phyloP scores from a whole-genome alignment of 805 yeast species.

The Yamadazyma nakazawae region DNA sequence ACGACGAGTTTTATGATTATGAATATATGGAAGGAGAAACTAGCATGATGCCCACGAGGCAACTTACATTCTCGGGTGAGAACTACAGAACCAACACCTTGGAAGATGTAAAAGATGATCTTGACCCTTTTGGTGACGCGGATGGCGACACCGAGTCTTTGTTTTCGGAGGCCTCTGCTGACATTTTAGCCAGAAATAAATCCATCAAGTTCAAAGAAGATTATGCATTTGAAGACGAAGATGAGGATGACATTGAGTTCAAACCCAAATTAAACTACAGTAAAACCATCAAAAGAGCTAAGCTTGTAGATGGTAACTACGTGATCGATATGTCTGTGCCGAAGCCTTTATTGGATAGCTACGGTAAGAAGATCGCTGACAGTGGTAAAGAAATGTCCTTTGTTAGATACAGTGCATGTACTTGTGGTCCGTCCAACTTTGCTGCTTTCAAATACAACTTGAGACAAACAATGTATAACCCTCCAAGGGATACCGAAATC shows the following conservation, averaged over 20 bases:
- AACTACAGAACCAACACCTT: constrained; percentile 39
- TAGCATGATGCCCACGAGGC: constrained; percentile 5
- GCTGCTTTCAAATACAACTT: constrained; percentile 62
- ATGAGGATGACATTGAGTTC: constrained; percentile 30
- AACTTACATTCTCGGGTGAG: constrained; percentile 30
- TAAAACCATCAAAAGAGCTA: constrained; percentile 42
- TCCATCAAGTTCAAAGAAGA: constrained; percentile 8
- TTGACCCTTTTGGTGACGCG: constrained; percentile 38
- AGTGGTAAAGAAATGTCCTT: constrained; percentile 64
- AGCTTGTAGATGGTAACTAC: constrained; percentile 41
- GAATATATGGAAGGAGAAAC: constrained; percentile 1
- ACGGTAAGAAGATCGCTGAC: constrained; percentile 31
- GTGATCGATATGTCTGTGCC: constrained; percentile 45
- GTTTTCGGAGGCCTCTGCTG: constrained; percentile 38
- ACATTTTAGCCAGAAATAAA: constrained; percentile 16
- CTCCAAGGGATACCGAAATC: constrained; percentile 80
- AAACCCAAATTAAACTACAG: constrained; percentile 41
- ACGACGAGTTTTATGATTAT: constrained; percentile 10
- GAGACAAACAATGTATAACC: constrained; percentile 74
- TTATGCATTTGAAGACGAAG: not conserved
- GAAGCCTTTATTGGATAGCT: constrained; percentile 31
- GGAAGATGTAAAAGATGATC: constrained; percentile 35
- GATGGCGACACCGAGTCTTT: constrained; percentile 38
- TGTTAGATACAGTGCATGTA: constrained; percentile 92
- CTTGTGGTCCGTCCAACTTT: constrained; percentile 84